Base-by-base conservation (phyloP, 352 stramenopile genomes). In the Achlya hypogyna region DNA sequence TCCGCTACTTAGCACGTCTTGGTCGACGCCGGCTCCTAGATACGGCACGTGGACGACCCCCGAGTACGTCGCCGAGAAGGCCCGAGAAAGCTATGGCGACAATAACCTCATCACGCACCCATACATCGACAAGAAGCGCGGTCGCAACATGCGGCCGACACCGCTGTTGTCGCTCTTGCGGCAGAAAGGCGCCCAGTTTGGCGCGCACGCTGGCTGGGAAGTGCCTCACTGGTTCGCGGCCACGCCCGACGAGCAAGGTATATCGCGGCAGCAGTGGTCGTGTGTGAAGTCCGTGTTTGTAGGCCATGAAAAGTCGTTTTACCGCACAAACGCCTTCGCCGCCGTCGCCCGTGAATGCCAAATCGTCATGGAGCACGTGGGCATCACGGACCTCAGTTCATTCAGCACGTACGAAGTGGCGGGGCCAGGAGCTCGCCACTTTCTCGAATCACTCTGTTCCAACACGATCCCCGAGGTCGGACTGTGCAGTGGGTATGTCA, bases 51-150 rank as follows among this genome's bases (percentile, higher is more conserved):
- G 60, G 60, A 58, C 60, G 1, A 60, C 60, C 16, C 45, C 45
- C 6, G 60, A 20, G 28, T 67, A 45, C 28, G 51, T 49, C n/a
- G 60, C 60, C 10, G 42, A 49, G 1, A 67, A 67, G 47, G 60
- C 60, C 5, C 60, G 60, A 14, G 60, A 67, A 58, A 67, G 60
- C 22, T 67, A 67, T 27, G 60, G 60, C 42, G 60, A 67, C 34
- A 67, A 67, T 27, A 67, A 67, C 34, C 59, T 67, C 25, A 67
- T 67, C 27, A 51, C 47, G 45, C 60, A 67, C 28, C 60, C 60
- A 12, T 58, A 58, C 20, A 2, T 67, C 12, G 60, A 67, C 60
- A 67, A 67, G 31, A 54, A 67, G 27, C 27, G 38, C 18, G 29
- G 16, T 5, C 60, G 60, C 22, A 32, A 49, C 3, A 58, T 49